Evolutionary conservation across 352 stramenopile genomes (phyloP), one percentile per base, ranked within the genome.

Genomic region (Globisporangium yorkense): DNA sequence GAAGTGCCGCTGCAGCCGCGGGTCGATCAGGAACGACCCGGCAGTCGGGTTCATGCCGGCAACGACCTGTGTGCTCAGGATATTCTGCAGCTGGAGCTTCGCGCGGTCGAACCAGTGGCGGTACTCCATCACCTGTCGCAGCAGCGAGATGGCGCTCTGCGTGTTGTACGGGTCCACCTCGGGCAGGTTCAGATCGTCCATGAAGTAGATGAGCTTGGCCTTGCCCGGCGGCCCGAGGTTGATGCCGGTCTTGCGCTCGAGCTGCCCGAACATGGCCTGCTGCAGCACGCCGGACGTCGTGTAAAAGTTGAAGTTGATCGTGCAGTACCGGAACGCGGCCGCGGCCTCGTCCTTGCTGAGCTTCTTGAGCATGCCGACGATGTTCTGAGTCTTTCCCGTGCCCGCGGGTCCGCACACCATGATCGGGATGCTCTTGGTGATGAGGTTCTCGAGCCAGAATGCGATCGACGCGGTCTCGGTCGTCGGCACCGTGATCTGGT

Each of bases 241-340:
- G 33, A 74, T 80, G 43, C 92, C 95, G 2, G 89, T 98, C 63
- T 98, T 98, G 48, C 98, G 97, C 60, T 98, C 96, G 24, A 99
- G 67, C 45, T 96, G 87, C 0, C 87, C 72, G 39, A 90, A 89
- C 90, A 99, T 97, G 0, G 88, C 96, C 51, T 94, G 74, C 57
- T 97, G 89, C 39, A 99, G 74, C 21, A 97, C 96, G 2, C 78
- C 75, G 40, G 92, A 96, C 5, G 93, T 98, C 7, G 92, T 98
- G 79, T 98, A 98, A 60, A 98, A 99, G 74, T 98, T 98, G 56
- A 98, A 98, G 71, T 98, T 98, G 67, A 99, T 97, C 3, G 84
- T 97, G 31, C 76, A 85, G 62, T 86, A 96, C 18, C 84, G 74
- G 54, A 96, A 86, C n/a, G 88, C 89, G 20, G 77, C 74, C 7